phyloP scores from a whole-genome alignment of 495 filamentous ascomycete species.

The Bacidia rubella region DNA sequence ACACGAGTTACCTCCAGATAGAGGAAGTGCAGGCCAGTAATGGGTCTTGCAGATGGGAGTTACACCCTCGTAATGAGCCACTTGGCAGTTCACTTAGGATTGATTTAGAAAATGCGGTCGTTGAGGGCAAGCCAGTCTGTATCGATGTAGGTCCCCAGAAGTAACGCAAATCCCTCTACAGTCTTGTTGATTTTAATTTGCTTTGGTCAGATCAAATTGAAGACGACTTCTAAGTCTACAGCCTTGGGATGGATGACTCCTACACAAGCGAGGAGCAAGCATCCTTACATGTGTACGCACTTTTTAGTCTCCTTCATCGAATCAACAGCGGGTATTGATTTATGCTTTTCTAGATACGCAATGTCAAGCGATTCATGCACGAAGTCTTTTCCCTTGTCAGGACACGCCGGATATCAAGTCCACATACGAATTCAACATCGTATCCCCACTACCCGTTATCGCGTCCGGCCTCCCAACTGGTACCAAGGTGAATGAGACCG shows the following conservation, averaged over 20 bases:
- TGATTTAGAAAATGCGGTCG: conserved; percentile 45
- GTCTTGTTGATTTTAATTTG: background rate
- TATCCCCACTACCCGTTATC: conserved; percentile 73
- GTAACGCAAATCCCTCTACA: background rate
- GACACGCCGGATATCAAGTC: conserved; percentile 93
- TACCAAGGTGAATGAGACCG: conserved; percentile 27
- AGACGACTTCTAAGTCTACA: conserved; percentile 76
- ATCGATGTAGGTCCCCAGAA: conserved; percentile 35
- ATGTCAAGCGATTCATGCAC: conserved; percentile 90
- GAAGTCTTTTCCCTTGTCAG: conserved; percentile 90
- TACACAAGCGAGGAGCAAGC: conserved; percentile 83
- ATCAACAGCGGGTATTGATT: background rate
- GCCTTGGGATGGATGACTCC: conserved; percentile 88
- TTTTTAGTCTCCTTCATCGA: background rate
- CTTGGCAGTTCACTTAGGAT: conserved; percentile 73
- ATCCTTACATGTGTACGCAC: conserved; percentile 79
- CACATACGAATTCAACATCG: conserved; percentile 76
- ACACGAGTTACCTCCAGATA: conserved; percentile 71
- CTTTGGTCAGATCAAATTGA: conserved; percentile 33
- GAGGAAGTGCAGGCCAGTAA: conserved; percentile 51
- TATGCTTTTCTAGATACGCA: conserved; percentile 50
- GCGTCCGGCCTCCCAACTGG: conserved; percentile 69
- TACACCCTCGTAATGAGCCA: conserved; percentile 54
- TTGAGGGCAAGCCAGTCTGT: conserved; percentile 48
- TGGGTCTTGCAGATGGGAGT: conserved; percentile 46